Evolutionary conservation across 306 rosid species (phyloP), one percentile per base, ranked within the genome.

Genomic region (Quercus wislizeni): DNA sequence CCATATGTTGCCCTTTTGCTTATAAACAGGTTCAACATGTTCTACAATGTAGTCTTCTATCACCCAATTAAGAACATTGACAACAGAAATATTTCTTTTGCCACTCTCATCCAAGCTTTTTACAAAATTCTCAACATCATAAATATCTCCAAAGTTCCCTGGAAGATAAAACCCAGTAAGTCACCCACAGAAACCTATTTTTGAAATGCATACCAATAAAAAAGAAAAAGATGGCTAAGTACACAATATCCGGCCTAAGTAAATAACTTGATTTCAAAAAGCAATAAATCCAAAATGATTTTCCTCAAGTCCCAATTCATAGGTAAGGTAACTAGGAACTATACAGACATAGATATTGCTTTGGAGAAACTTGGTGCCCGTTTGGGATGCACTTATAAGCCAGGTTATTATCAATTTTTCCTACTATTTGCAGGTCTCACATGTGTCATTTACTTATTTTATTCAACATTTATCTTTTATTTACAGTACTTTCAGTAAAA

Each of bases 81-180:
- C 93, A 12, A 90, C 94, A 0, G 94, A 90, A 74, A 93, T 81
- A 80, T 91, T 95, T 73, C 84, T 76, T 8, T 95, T 27, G 72
- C 88, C 70, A 95, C 93, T 74, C 80, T 87, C 97, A 8, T 95
- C 93, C 83, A 93, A 77, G 92, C 94, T 93, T 74, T 74, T 87
- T 49, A 71, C 81, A 88, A 93, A 95, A 75, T 77, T 86, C 31
- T 89, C 91, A 4, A 84, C 85, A 75, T 93, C 94, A 80, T 95
- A 95, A 62, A 95, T 89, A 75, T 93, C 99, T 80, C 82, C 96
- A 75, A 95, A 93, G 79, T 82, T 90, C 97, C 98, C 98, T 95
- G 93, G 10, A 64, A 79, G 56, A 70, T 31, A 67, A 33, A 31
- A 33, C 15, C 23, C 4, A 19, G 27, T 3, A 28, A 31, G 19